These are phyloP conservation scores for Wolfiporia cocos DNA, from an alignment of 1,284 basidiomycete genomes.

Conservation along the genomic window DNA sequence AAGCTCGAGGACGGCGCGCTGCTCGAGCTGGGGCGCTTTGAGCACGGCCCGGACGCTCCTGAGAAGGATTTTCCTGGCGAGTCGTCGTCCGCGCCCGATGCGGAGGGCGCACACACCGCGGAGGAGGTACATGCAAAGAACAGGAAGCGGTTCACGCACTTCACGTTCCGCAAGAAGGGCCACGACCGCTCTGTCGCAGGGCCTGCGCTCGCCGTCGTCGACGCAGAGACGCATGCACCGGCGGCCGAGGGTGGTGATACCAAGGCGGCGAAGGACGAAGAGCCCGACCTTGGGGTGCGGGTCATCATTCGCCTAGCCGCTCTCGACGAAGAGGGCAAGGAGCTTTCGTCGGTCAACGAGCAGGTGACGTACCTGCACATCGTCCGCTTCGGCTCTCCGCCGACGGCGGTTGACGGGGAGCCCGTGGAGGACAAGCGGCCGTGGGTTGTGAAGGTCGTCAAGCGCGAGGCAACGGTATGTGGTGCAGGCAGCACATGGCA, in stretches of 20 bases:
- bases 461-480: conserved; percentile 75
- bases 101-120: conserved; percentile 15
- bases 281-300: conserved; percentile 61
- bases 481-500: too few species aligned
- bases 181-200: conserved; percentile 50
- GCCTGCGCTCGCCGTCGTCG: conserved; percentile 71
- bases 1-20: conserved; percentile 70
- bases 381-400: conserved; percentile 55
- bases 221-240: conserved; percentile 38
- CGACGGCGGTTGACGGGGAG: conserved; percentile 19
- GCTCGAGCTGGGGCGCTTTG: conserved; percentile 66
- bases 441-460: conserved; percentile 88
- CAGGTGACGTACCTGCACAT: conserved; percentile 85
- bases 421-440: conserved; percentile 44
- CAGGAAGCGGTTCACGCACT: conserved; percentile 53
- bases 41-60: conserved; percentile 26
- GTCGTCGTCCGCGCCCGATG: conserved; percentile 12
- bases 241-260: conserved; percentile 31
- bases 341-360: conserved; percentile 65
- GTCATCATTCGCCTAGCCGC: conserved; percentile 74
- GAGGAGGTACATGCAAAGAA: conserved; percentile 9
- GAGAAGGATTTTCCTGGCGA: conserved; percentile 6
- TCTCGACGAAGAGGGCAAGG: conserved; percentile 63
- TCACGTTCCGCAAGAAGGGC: conserved; percentile 54
- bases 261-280: conserved; percentile 37